Base-by-base conservation (phyloP, 2,329 filamentous ascomycete genomes). In the Curvularia sp. region DNA sequence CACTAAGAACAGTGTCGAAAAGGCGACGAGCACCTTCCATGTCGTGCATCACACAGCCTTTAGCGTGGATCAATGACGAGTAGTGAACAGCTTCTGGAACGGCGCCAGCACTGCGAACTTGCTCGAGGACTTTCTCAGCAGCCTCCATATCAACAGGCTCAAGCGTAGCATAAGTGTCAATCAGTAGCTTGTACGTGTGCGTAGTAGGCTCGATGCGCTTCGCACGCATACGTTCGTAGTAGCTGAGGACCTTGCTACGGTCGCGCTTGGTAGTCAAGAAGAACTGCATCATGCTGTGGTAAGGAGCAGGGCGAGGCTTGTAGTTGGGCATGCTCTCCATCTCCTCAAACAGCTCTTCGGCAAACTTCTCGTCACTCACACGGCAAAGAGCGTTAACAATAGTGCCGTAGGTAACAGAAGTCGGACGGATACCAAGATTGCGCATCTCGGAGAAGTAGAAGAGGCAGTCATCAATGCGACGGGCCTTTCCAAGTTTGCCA, bases 211-310 rank as follows among this genome's bases (percentile, higher is more conserved):
- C 83, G 74, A 99, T 99, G 55, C 89, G 87, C 80, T 89, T 91
- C 21, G 87, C 84, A 75, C 89, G 87, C 95, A 99, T 98, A 62
- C 94, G 91, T 78, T 96, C 89, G 75, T 96, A 98, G 83, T 98
- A 99, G 30, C 89, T 85, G 23, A 99, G 84, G 5, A 97, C 94
- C 86, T 98, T 98, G 77, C 84, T 81, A 80, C 95, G 94, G 78
- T 99, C 94, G 52, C 93, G 92, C 86, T 98, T 98, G 54, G 94
- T 98, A 56, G 92, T 96, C 67, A 98, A 83, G 86, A 98, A 99
- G 81, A 97, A 98, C 77, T 99, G 95, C 87, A 99, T 99, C 88
- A 99, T 91, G 79, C 92, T 96, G 83, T 99, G 97, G 84, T 99
- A 99, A 0, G 95, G 95, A 23, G 95, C 95, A 25, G 95, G 93